Evolutionary conservation across 2,329 filamentous ascomycete genomes (phyloP), one percentile per base, ranked within the genome.

Genomic region (Fusarium sp.): DNA sequence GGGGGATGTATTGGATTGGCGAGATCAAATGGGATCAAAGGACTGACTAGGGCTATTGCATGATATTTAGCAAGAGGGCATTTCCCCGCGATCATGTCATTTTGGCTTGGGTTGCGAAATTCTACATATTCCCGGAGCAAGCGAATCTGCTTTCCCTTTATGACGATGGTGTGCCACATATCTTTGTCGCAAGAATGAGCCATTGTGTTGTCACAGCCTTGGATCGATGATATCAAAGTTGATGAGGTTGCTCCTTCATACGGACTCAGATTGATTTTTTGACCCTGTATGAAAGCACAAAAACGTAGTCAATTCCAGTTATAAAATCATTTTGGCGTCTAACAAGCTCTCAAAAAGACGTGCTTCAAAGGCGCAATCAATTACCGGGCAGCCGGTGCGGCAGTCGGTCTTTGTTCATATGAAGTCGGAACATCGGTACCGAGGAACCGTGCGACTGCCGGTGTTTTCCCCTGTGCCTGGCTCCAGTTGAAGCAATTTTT

Each of bases 21-120:
- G 42, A 57, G 26, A 44, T 45, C 17, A 52, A 17, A 38, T 27
- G 48, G 48, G 38, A 48, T n/a, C 50, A 67, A 33, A 30, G 30
- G 30, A 30, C 30, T 46, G 50, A 20, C 38, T 17, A 45, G 20
- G 27, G 53, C 53, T 44, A 50, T 61, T 54, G 62, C 55, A 50
- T 64, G 56, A 40, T 59, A 42, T 46, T 61, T 61, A 27, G 68
- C 74, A 76, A 70, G 69, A 63, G 69, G 69, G 56, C 62, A 59
- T 50, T 40, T 73, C 69, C 73, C 73, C 66, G 60, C 69, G 69
- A 76, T 75, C 71, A 75, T 76, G 75, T 54, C 74, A 76, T 76
- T 64, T 60, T 54, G 35, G 62, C 52, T 59, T 44, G 44, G 48
- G 60, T 76, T 75, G 71, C 74, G 74, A 64, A 64, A 71, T 69